These are phyloP conservation scores for Curvularia lunata DNA, from an alignment of 2,329 filamentous ascomycete genomes.

Conservation along the genomic window DNA sequence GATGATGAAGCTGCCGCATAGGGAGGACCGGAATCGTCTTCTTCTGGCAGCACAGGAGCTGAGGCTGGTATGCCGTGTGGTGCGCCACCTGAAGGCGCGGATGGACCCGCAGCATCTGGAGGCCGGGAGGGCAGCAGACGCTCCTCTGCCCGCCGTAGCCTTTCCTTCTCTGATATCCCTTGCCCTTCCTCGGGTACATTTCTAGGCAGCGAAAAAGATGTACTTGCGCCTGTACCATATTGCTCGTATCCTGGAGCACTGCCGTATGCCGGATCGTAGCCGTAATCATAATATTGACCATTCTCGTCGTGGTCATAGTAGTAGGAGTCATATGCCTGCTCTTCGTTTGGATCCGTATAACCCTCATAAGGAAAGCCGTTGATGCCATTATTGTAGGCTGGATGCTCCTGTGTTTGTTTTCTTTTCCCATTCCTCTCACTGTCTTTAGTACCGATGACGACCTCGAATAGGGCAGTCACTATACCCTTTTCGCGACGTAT, in stretches of 20 bases:
- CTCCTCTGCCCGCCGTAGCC: slow-evolving; percentile 76
- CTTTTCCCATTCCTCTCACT: slow-evolving; percentile 63
- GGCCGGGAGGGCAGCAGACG: slow-evolving; percentile 82
- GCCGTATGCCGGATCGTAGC: slow-evolving; percentile 41
- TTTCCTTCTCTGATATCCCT: slow-evolving; percentile 79
- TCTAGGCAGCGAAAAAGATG: slow-evolving; percentile 62
- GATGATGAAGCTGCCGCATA: slow-evolving; percentile 33
- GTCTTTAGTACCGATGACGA: slow-evolving; percentile 85
- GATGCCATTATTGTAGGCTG: slow-evolving; percentile 22
- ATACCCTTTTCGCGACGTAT: slow-evolving; percentile 89
- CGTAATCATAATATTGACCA: slow-evolving; percentile 43
- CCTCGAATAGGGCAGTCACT: slow-evolving; percentile 84
- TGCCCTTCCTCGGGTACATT: slow-evolving; percentile 62
- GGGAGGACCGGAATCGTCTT: slow-evolving; percentile 34
- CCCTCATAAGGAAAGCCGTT: slow-evolving; percentile 32
- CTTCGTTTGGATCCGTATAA: slow-evolving; percentile 21
- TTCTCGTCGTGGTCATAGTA: slow-evolving; percentile 44
- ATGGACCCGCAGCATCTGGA: slow-evolving; percentile 57
- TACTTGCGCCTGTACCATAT: slow-evolving; percentile 40
- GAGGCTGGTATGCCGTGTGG: slow-evolving; percentile 41
- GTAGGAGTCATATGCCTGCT: slow-evolving; percentile 31
- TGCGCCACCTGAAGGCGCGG: slow-evolving; percentile 50
- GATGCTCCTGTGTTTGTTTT: slow-evolving; percentile 38
- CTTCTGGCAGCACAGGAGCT: slow-evolving; percentile 46
- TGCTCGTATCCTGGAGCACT: slow-evolving; percentile 40